A percentile compares a stretch with the other conserved stretches of the same genome.
Evolutionary conservation across 805 yeast genomes (phyloP).

Genomic region (Suhomyces prunicola): DNA sequence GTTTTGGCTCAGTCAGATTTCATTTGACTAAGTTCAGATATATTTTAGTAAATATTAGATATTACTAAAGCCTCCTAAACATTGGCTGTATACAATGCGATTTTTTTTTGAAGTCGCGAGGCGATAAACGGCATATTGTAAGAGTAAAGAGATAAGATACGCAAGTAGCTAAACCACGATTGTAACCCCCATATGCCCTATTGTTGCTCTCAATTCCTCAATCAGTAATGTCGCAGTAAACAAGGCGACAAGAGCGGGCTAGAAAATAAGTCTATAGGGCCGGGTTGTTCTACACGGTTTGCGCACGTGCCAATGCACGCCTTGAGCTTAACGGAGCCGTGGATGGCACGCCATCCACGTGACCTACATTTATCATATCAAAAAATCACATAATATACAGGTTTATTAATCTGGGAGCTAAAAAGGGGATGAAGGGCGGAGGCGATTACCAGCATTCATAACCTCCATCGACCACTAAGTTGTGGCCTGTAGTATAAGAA

Average conservation of each 20-base stretch:
- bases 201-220: background rate
- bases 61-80: background rate
- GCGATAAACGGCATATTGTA: background rate
- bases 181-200: no score
- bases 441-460: conserved; percentile 69
- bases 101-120: background rate
- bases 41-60: background rate
- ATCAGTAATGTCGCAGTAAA: background rate
- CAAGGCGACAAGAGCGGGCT: background rate
- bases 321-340: background rate
- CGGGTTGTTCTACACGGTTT: background rate
- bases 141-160: background rate
- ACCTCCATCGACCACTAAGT: conserved; percentile 82
- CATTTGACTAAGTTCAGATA: background rate
- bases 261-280: background rate
- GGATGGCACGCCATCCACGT: background rate
- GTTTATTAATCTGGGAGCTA: background rate
- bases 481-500: conserved; percentile 80
- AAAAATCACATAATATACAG: background rate
- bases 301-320: background rate
- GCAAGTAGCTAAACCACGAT: background rate
- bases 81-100: background rate
- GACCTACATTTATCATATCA: background rate
- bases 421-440: background rate
- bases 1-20: background rate